Evolutionary conservation across 1,284 basidiomycete genomes (phyloP), one percentile per base, ranked within the genome.

Genomic region (Ceratobasidium sp.): DNA sequence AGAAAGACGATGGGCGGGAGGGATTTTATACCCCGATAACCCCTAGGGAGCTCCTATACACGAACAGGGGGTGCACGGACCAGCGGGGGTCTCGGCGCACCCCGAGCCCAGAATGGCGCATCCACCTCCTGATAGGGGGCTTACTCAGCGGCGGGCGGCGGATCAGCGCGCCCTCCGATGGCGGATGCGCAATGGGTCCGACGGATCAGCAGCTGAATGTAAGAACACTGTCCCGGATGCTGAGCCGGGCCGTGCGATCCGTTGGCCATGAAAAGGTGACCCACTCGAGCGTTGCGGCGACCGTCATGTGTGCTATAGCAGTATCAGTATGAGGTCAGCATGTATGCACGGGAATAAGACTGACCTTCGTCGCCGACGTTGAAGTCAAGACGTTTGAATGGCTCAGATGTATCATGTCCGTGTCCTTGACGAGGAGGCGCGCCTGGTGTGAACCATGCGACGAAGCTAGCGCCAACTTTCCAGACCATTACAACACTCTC

Each of bases 361-460:
- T 78, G 74, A 85, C 85, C 83, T 77, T 85, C 84, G 67, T 85
- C 84, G 0, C 83, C 85, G 24, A 86, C 80, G 57, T 84, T 83
- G 82, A 97, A 97, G 54, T 87, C 88, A 60, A 96, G 87, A 2
- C 90, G 91, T 82, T 95, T 97, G 85, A 89, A 97, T 1, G 96
- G 95, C 65, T 93, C 89, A 0, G 92, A 93, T 15, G 91, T 91
- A 53, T 87, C 86, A 76, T 91, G 89, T 0, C 92, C 80, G 19
- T 73, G 69, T 5, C 86, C 95, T 83, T 98, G 96, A n/a, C 95
- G 85, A 1, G 97, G 96, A 8, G 96, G 95, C 7, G 91, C 91
- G 0, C 97, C 96, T 0, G 96, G 95, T 76, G 91, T 91, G 80
- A 99, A 96, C 81, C 99, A 91, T 76, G 94, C 95, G 31, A 89